These are phyloP conservation scores for Ganoderma leucocontextum DNA, from an alignment of 1,284 basidiomycete species.

Conservation along the genomic window DNA sequence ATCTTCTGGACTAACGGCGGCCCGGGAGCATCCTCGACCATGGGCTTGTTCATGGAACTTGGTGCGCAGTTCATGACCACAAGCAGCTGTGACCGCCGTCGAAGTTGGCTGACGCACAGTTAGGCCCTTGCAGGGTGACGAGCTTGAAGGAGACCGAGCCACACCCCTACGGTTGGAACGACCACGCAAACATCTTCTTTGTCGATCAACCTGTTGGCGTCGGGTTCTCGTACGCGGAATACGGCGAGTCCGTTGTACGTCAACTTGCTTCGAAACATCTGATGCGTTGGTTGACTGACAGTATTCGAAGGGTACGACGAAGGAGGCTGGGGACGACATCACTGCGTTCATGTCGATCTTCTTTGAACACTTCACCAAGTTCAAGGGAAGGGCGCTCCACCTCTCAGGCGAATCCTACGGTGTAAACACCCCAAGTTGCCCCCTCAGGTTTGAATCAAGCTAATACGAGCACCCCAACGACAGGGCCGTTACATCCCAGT, in stretches of 20 bases:
- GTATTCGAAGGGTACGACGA: conserved; percentile 55
- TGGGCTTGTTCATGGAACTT: conserved; percentile 74
- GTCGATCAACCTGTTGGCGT: conserved; percentile 71
- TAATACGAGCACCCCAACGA: neutral
- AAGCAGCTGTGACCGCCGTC: neutral
- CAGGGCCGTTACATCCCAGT: conserved; percentile 86
- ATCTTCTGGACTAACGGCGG: conserved; percentile 76
- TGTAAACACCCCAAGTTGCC: conserved; percentile 46
- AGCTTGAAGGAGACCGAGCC: conserved; percentile 51
- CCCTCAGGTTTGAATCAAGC: neutral
- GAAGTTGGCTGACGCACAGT: neutral
- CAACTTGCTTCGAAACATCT: no score
- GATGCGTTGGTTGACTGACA: neutral
- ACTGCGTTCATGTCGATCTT: conserved; percentile 79
- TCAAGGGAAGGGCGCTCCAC: conserved; percentile 73
- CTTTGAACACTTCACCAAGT: conserved; percentile 75
- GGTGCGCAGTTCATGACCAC: conserved; percentile 40
- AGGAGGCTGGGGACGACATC: conserved; percentile 75
- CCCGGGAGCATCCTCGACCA: conserved; percentile 60
- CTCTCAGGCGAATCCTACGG: conserved; percentile 71
- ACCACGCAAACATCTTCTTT: conserved; percentile 75
- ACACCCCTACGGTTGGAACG: conserved; percentile 73
- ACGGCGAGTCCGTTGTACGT: conserved; percentile 66
- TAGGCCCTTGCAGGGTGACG: conserved; percentile 47
- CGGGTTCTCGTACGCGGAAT: conserved; percentile 78